A percentile compares a stretch with the other conserved stretches of the same genome.
phyloP scores from a whole-genome alignment of 208 protist species.

The Phytomonas francai region DNA sequence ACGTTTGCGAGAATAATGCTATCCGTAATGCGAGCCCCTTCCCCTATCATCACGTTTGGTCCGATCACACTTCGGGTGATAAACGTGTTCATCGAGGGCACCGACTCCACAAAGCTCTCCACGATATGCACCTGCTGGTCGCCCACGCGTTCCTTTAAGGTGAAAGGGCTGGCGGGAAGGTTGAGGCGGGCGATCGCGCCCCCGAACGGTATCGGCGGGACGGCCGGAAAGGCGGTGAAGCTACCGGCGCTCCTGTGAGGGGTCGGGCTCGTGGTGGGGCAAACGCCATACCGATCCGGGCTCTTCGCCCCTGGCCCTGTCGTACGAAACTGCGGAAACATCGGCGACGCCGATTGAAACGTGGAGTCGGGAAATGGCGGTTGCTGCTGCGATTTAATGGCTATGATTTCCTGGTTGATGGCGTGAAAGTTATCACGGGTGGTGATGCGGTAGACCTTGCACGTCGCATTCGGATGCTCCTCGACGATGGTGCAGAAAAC shows the following conservation, averaged over 20 bases:
- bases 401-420: slow-evolving; percentile 59
- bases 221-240: not conserved
- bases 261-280: slow-evolving; percentile 4
- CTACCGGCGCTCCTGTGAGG: not conserved
- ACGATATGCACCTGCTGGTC: slow-evolving; percentile 43
- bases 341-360: not conserved
- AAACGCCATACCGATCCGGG: slow-evolving; percentile 11
- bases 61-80: slow-evolving; percentile 77
- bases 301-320: not conserved
- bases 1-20: slow-evolving; percentile 65
- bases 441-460: slow-evolving; percentile 52
- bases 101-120: slow-evolving; percentile 55
- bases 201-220: slow-evolving; percentile 8
- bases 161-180: slow-evolving; percentile 48
- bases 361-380: not conserved
- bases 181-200: slow-evolving; percentile 30
- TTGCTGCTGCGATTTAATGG: slow-evolving; percentile 39
- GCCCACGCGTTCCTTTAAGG: slow-evolving; percentile 26
- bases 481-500: slow-evolving; percentile 74
- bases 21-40: slow-evolving; percentile 52
- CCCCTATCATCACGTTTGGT: slow-evolving; percentile 48
- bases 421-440: slow-evolving; percentile 61
- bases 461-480: slow-evolving; percentile 31
- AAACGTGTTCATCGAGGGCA: slow-evolving; percentile 35
- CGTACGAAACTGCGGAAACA: not conserved